Conservation (phyloP, 345 rosid species). For the Durio zibethinus region DNA sequence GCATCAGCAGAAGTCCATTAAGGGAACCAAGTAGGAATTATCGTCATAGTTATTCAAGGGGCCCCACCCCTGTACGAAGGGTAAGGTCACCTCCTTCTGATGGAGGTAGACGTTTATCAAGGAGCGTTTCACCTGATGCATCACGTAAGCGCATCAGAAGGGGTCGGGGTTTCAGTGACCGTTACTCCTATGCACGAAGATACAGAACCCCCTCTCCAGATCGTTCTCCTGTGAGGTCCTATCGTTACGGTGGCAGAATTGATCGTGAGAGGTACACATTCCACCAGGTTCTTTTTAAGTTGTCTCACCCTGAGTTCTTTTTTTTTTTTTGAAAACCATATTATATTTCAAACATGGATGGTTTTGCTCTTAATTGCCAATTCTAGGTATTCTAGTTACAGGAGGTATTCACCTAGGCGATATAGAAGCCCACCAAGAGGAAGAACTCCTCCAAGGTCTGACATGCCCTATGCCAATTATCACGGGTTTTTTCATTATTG, state of each 20-base stretch:
- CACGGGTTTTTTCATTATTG: background rate
- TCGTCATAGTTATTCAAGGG: constrained; percentile 59
- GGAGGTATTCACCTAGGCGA: constrained; percentile 92
- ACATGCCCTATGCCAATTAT: background rate
- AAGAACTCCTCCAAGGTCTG: constrained; percentile 86
- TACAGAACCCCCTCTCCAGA: constrained; percentile 88
- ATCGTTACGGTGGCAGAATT: constrained; percentile 57
- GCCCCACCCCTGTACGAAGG: constrained; percentile 48
- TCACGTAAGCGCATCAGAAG: constrained; percentile 83
- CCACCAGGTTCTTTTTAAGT: background rate
- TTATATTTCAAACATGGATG: background rate
- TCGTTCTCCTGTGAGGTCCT: constrained; percentile 75
- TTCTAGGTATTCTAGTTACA: constrained; percentile 57
- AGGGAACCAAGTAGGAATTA: constrained; percentile 47
- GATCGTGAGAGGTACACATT: constrained; percentile 63
- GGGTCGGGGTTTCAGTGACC: constrained; percentile 91
- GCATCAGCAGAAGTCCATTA: constrained; percentile 57
- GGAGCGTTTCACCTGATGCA: constrained; percentile 76
- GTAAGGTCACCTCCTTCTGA: constrained; percentile 62
- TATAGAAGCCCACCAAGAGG: constrained; percentile 75
- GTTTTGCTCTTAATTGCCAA: constrained; percentile 2
- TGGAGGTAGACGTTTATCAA: constrained; percentile 71
- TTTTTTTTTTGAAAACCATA: background rate
- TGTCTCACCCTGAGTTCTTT: background rate
- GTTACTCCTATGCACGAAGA: constrained; percentile 81